phyloP scores from a whole-genome alignment of 2,329 filamentous ascomycete species.

The Aspergillus fijiensis region DNA sequence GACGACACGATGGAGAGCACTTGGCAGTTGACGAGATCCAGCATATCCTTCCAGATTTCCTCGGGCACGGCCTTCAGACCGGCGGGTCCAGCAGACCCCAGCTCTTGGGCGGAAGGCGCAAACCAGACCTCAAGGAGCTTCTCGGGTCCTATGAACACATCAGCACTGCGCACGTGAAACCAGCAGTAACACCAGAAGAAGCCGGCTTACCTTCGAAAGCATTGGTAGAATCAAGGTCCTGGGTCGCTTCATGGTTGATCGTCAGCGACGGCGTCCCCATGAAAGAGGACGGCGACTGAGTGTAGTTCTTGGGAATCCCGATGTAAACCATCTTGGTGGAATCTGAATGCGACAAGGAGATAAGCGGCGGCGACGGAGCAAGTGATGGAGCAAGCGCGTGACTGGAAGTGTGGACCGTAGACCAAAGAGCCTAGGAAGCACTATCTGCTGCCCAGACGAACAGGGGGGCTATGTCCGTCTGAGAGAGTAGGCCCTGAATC shows the following conservation, averaged over 20 bases:
- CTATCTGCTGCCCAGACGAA: constrained; percentile 98
- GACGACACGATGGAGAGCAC: constrained; percentile 92
- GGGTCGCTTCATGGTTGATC: constrained; percentile 92
- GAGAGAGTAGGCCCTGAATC: constrained; percentile 94
- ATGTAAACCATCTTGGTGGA: constrained; percentile 76
- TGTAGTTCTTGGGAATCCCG: constrained; percentile 77
- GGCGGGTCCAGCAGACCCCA: constrained; percentile 66
- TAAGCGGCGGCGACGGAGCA: constrained; percentile 18
- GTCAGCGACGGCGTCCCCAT: constrained; percentile 84
- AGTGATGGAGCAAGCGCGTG: constrained; percentile 15
- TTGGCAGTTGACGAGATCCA: constrained; percentile 98
- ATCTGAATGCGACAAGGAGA: constrained; percentile 12
- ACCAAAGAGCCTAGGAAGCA: constrained; percentile 66
- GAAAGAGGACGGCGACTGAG: constrained; percentile 73
- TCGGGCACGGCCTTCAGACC: constrained; percentile 83
- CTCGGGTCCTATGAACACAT: constrained; percentile 67
- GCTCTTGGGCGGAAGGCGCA: constrained; percentile 70
- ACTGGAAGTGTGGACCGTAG: constrained; percentile 23
- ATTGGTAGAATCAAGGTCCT: constrained; percentile 90
- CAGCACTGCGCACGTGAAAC: constrained; percentile 18
- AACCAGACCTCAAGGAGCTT: constrained; percentile 99
- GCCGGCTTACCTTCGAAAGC: constrained; percentile 76
- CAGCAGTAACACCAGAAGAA: constrained; percentile 15
- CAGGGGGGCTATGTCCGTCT: constrained; percentile 78
- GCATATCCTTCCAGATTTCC: constrained; percentile 92